Percentiles rank a stretch among this genome's conserved stretches.
These are phyloP conservation scores for Dinochytrium kinnereticum DNA, from an alignment of 371 early-diverging fungal genomes.

Conservation along the genomic window DNA sequence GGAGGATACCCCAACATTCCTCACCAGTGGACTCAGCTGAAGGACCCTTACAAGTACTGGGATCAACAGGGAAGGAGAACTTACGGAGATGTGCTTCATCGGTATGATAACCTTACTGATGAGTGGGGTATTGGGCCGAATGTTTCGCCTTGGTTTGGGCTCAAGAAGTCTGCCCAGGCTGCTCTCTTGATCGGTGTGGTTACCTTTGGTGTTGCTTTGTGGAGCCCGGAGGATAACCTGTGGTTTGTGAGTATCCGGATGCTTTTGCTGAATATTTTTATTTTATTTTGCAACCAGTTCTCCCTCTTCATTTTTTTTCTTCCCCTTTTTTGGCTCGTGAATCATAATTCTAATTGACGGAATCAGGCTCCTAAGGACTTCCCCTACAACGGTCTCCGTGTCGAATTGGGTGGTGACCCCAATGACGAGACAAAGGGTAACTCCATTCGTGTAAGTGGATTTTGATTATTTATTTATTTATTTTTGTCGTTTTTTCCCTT, in stretches of 20 bases:
- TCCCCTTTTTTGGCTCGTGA: not conserved
- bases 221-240: conserved; percentile 45
- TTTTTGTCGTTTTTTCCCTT: not conserved
- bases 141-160: conserved; percentile 25
- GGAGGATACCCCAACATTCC: conserved; percentile 57
- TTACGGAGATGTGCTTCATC: conserved; percentile 56
- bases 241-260: conserved; percentile 39
- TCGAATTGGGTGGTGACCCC: conserved; percentile 59
- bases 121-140: conserved; percentile 48
- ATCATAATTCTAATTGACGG: not conserved
- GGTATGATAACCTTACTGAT: conserved; percentile 49
- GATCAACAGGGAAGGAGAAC: conserved; percentile 58
- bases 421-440: conserved; percentile 41
- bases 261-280: not conserved
- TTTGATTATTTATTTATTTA: not conserved
- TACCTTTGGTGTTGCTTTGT: conserved; percentile 31
- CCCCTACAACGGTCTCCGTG: conserved; percentile 56
- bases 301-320: conserved; percentile 14
- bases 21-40: conserved; percentile 47
- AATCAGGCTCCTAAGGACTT: conserved; percentile 51
- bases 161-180: conserved; percentile 31
- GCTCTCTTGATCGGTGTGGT: conserved; percentile 36
- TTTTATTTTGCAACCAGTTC: not conserved
- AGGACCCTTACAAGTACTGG: conserved; percentile 58
- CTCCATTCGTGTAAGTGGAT: conserved; percentile 30